phyloP scores from a whole-genome alignment of 306 rosid genomes.

The Fagus sylvatica region DNA sequence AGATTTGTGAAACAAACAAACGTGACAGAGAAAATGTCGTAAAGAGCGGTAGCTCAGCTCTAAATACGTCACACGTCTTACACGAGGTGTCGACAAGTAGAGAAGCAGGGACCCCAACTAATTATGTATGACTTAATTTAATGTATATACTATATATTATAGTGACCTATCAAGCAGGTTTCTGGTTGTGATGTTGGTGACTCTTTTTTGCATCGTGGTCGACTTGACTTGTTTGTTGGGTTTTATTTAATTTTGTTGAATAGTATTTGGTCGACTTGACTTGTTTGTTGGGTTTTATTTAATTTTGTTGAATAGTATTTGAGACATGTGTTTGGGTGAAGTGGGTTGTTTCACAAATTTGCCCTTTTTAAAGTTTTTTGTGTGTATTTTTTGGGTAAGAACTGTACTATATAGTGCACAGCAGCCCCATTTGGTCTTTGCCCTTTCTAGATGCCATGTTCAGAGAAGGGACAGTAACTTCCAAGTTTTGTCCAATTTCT shows the following conservation, averaged over 20 bases:
- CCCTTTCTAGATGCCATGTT: no score
- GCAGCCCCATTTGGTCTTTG: no score
- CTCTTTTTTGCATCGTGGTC: not conserved
- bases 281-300: not conserved
- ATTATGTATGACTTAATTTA: no score
- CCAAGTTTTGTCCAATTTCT: not conserved
- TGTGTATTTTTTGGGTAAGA: no score
- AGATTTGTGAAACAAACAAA: not conserved
- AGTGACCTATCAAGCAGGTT: no score
- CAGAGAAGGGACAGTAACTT: not conserved
- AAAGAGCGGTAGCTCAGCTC: not conserved
- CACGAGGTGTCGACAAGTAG: slow-evolving; percentile 17
- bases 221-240: not conserved
- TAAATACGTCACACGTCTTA: slow-evolving; percentile 28
- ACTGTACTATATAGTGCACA: no score
- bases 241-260: not conserved
- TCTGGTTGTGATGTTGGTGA: no score
- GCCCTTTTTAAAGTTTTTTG: no score
- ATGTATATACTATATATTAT: no score
- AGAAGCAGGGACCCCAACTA: not conserved
- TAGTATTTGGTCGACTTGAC: not conserved
- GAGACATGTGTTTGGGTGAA: not conserved
- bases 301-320: not conserved
- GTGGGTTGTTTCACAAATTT: no score
- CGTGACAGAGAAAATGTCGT: not conserved